A percentile compares a stretch with the other conserved stretches of the same genome.
Evolutionary conservation across 345 rosid genomes (phyloP).

Genomic region (Crucihimalaya himalaica): DNA sequence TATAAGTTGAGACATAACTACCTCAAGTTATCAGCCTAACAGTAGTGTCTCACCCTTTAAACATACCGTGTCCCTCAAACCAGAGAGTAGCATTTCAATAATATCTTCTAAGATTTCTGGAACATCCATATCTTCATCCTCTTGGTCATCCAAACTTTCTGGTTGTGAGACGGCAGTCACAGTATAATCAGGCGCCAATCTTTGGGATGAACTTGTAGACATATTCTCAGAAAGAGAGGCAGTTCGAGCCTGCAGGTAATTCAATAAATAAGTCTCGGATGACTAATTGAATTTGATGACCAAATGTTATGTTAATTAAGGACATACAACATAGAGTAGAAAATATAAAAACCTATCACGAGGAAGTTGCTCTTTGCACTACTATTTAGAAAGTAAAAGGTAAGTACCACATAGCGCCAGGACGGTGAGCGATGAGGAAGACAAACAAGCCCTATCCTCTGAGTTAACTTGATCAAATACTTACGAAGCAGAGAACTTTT

Average conservation of each 20-base stretch:
- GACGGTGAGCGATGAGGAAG: constrained; percentile 83
- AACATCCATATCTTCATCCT: constrained; percentile 82
- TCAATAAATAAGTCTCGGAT: constrained; percentile 20
- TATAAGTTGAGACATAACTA: constrained; percentile 9
- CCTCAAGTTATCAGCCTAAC: constrained; percentile 24
- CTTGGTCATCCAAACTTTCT: constrained; percentile 43
- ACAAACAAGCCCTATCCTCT: constrained; percentile 81
- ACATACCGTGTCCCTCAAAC: constrained; percentile 89
- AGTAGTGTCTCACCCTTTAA: constrained; percentile 42
- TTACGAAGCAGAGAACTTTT: constrained; percentile 86
- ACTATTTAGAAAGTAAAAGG: constrained; percentile 10
- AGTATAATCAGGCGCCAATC: constrained; percentile 42
- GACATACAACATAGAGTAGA: background rate
- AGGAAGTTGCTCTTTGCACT: constrained; percentile 7
- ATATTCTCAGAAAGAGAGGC: constrained; percentile 67
- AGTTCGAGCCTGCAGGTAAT: constrained; percentile 58
- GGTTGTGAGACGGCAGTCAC: constrained; percentile 31
- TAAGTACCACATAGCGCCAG: constrained; percentile 88
- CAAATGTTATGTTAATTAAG: constrained; percentile 5
- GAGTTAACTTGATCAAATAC: constrained; percentile 77
- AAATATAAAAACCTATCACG: constrained; percentile 14
- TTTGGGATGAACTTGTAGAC: constrained; percentile 45
- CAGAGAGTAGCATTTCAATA: constrained; percentile 83
- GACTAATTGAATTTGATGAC: constrained; percentile 21
- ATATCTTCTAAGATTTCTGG: constrained; percentile 90